Conservation (phyloP, 2,329 filamentous ascomycete species). For the Epichloe festucae region DNA sequence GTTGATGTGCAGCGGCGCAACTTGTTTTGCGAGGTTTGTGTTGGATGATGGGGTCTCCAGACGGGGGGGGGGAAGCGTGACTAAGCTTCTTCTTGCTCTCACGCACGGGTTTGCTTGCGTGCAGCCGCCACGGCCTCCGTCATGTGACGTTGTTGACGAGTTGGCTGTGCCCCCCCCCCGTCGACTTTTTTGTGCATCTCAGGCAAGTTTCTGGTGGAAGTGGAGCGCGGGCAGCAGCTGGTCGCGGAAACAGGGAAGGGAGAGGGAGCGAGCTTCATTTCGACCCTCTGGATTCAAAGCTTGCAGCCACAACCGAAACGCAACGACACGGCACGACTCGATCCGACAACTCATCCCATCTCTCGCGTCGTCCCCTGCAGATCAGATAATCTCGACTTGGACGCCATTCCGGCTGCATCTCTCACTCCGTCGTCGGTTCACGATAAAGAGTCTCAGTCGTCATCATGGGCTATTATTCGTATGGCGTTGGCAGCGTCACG, state of each 20-base stretch:
- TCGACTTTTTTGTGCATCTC: not conserved
- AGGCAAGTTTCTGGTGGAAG: not conserved
- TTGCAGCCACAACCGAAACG: not conserved
- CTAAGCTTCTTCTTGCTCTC: too few relatives aligned
- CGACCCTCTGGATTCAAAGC: not conserved
- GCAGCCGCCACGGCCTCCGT: slow-evolving; percentile 11
- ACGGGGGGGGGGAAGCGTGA: not conserved
- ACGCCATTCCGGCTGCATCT: not conserved
- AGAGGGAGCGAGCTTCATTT: not conserved
- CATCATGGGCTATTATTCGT: slow-evolving; percentile 59
- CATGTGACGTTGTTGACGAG: slow-evolving; percentile 25
- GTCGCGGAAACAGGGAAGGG: not conserved
- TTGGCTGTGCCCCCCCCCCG: not conserved
- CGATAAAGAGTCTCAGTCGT: slow-evolving; percentile 5
- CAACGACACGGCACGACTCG: not conserved
- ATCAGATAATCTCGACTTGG: not conserved
- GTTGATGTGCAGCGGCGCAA: not conserved
- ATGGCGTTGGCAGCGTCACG: slow-evolving; percentile 55
- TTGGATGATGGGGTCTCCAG: not conserved
- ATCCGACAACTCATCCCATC: not conserved
- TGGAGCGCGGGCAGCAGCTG: not conserved
- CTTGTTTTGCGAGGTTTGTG: slow-evolving; percentile 1
- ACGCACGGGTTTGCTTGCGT: too few relatives aligned
- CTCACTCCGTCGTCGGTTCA: not conserved
- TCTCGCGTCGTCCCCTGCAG: not conserved